These are phyloP conservation scores for Phytophthora fragariaefolia DNA, from an alignment of 352 stramenopile genomes.

Conservation along the genomic window DNA sequence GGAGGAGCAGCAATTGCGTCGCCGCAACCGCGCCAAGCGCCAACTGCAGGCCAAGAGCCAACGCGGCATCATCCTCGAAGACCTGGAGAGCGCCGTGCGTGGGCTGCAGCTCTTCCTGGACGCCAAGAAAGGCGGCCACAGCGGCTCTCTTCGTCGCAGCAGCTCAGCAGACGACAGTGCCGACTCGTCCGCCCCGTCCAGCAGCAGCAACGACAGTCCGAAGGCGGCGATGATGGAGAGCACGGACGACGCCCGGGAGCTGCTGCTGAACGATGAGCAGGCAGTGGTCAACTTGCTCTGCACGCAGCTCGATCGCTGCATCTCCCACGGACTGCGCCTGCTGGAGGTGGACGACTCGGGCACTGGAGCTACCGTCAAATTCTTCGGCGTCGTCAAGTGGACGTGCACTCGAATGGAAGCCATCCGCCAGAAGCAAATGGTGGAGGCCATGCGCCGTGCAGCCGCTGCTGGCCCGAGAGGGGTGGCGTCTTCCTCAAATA, in stretches of 20 bases:
- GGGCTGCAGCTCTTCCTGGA: constrained; percentile 63
- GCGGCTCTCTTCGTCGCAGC: constrained; percentile 13
- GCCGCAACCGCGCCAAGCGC: constrained; percentile 60
- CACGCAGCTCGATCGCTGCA: constrained; percentile 73
- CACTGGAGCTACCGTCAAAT: constrained; percentile 75
- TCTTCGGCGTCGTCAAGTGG: constrained; percentile 89
- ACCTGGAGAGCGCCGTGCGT: constrained; percentile 73
- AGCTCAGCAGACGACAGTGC: constrained; percentile 26
- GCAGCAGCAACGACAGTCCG: constrained; percentile 18
- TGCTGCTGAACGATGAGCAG: constrained; percentile 77
- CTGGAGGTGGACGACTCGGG: constrained; percentile 52
- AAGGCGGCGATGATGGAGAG: constrained; percentile 73
- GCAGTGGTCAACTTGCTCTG: constrained; percentile 78
- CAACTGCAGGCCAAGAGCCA: constrained; percentile 80
- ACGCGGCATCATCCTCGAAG: constrained; percentile 78
- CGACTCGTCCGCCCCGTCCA: constrained; percentile 14
- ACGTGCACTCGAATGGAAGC: constrained; percentile 82
- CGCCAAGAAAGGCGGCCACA: constrained; percentile 34
- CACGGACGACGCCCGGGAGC: constrained; percentile 68
- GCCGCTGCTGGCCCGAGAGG: constrained; percentile 18
- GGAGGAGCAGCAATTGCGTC: constrained; percentile 51
- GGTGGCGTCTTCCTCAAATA: constrained; percentile 24
- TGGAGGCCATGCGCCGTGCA: constrained; percentile 69
- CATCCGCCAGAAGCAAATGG: constrained; percentile 70
- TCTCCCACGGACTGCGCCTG: constrained; percentile 69